Conservation (phyloP, 1,139 yeast species). For the Suhomyces maxii region DNA sequence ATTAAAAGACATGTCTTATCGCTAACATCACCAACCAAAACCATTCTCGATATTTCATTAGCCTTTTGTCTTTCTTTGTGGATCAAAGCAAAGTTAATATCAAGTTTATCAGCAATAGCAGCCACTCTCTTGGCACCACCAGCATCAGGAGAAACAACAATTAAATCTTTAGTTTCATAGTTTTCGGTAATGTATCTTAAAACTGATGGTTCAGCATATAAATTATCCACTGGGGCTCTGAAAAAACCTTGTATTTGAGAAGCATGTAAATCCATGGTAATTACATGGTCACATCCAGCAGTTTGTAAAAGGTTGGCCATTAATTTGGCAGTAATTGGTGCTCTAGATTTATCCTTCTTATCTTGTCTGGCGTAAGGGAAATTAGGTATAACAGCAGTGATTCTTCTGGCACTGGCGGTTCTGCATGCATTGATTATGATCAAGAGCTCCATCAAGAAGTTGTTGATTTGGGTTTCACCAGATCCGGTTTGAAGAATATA, state of each 20-base stretch:
- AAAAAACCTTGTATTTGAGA: conserved; percentile 85
- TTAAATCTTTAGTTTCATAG: conserved; percentile 47
- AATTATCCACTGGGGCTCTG: conserved; percentile 76
- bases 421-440: conserved; percentile 76
- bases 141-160: conserved; percentile 79
- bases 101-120: conserved; percentile 73
- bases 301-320: conserved; percentile 75
- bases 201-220: conserved; percentile 78
- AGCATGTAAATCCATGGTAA: conserved; percentile 82
- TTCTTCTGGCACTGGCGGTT: conserved; percentile 75
- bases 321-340: conserved; percentile 78
- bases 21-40: conserved; percentile 72
- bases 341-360: conserved; percentile 77
- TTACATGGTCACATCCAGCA: conserved; percentile 80
- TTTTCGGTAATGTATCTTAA: conserved; percentile 65
- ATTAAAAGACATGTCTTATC: conserved; percentile 69
- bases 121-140: conserved; percentile 88
- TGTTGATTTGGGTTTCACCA: conserved; percentile 58
- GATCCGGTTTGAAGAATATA: conserved; percentile 72
- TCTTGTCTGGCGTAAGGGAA: conserved; percentile 86
- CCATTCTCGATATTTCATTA: conserved; percentile 76
- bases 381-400: conserved; percentile 77
- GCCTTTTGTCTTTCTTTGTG: conserved; percentile 83
- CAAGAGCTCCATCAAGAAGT: conserved; percentile 67
- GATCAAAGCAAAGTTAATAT: conserved; percentile 73